Evolutionary conservation across 768 basidiomycete genomes (phyloP).

Genomic region (Agaricus subrufescens): DNA sequence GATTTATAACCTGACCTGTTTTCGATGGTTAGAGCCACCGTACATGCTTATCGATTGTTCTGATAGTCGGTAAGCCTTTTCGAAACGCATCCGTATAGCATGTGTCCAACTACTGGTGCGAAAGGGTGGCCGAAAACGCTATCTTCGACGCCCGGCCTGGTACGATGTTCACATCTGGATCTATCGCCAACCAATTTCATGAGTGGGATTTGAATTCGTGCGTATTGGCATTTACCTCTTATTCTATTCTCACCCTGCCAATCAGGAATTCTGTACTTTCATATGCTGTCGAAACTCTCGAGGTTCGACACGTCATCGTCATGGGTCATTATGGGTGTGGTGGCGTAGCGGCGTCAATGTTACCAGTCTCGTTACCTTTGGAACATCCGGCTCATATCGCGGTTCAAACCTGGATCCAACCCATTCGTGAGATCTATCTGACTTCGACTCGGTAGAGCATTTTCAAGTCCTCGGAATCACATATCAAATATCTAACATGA

Average conservation of each 20-base stretch:
- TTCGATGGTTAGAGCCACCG: conserved; percentile 19
- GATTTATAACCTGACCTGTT: not conserved
- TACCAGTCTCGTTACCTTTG: conserved; percentile 12
- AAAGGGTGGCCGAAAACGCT: conserved; percentile 25
- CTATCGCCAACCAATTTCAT: conserved; percentile 28
- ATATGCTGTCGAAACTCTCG: conserved; percentile 22
- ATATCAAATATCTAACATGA: not conserved
- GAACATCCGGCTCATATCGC: conserved; percentile 20
- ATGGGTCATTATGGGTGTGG: conserved; percentile 28
- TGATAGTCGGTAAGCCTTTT: conserved; percentile 19
- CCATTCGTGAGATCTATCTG: conserved; percentile 32
- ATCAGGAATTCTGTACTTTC: conserved; percentile 24
- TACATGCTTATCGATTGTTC: conserved; percentile 29
- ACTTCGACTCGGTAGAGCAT: conserved; percentile 25
- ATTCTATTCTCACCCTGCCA: not conserved
- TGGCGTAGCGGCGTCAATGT: conserved; percentile 25
- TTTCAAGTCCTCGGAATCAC: not conserved
- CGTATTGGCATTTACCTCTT: conserved; percentile 4
- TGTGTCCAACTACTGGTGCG: not conserved
- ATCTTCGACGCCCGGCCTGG: conserved; percentile 26
- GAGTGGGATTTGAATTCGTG: conserved; percentile 25
- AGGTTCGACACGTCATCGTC: conserved; percentile 26
- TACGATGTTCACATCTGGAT: conserved; percentile 27
- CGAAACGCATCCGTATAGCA: not conserved
- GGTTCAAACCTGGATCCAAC: conserved; percentile 36